These are phyloP conservation scores for Hamamelis virginiana DNA, from an alignment of 164 flowering plant genomes.

Conservation along the genomic window DNA sequence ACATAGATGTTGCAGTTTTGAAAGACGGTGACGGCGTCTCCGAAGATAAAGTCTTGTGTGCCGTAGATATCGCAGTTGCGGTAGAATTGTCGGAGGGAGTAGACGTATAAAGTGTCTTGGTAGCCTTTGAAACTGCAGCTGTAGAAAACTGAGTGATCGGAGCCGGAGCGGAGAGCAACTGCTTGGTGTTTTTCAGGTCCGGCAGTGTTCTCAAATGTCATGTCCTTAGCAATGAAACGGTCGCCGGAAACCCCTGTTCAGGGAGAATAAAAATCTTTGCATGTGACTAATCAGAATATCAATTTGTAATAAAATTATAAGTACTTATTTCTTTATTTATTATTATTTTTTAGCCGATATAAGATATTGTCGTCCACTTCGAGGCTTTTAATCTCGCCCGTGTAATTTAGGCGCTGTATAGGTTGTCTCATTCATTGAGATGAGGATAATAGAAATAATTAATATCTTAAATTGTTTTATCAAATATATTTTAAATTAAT, in stretches of 20 bases:
- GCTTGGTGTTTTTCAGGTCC: conserved; percentile 65
- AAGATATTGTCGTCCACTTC: too few species aligned
- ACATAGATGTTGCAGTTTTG: conserved; percentile 53
- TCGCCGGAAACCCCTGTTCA: conserved; percentile 50
- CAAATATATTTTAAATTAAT: too few species aligned
- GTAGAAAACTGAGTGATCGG: conserved; percentile 50
- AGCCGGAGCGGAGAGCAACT: conserved; percentile 53
- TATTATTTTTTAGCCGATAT: too few species aligned
- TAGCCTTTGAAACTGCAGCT: conserved; percentile 59
- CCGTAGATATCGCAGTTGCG: conserved; percentile 56
- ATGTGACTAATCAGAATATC: not conserved
- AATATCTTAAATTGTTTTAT: too few species aligned
- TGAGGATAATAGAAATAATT: too few species aligned
- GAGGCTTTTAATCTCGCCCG: too few species aligned
- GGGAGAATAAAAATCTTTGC: not conserved
- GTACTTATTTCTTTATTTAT: too few species aligned
- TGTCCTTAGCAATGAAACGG: conserved; percentile 51
- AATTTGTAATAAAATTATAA: too few species aligned
- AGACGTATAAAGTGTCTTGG: conserved; percentile 60
- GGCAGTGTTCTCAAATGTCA: conserved; percentile 65
- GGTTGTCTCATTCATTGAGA: too few species aligned
- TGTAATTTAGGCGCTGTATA: too few species aligned
- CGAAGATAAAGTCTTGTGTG: conserved; percentile 64
- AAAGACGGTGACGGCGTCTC: conserved; percentile 44
- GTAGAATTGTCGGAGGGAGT: conserved; percentile 63